Evolutionary conservation across 2,329 filamentous ascomycete species (phyloP), one percentile per base, ranked within the genome.

Genomic region (Epichloe uncinata): DNA sequence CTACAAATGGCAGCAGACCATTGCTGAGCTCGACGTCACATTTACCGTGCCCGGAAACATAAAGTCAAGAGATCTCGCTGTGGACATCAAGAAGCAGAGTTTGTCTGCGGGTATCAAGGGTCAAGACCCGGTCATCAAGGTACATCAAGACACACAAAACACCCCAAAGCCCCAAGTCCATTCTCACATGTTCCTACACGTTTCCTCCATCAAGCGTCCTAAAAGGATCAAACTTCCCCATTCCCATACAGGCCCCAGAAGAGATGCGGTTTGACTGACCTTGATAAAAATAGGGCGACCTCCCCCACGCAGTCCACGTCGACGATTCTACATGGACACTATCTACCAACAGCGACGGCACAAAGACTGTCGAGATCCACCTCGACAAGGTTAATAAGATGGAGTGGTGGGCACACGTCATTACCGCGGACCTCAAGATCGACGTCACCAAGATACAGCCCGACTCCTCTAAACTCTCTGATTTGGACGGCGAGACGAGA

Each of bases 311-410:
- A 13, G 81, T 98, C 64, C 73, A 74, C 61, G 75, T 84, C 56
- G 90, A 95, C 66, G 93, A 98, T 60, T 91, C 84, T 49, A 95
- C 91, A 52, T 98, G 93, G 93, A 96, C 91, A 2, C 80, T 98
- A 45, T 78, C 85, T 52, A 74, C 84, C 18, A 79, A 81, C 45
- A 67, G 81, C 1, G 72, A 94, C 70, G 84, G 88, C 63, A 78
- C 69, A 54, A 79, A 78, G 66, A 71, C 68, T 26, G 67, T 96
- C 57, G 80, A 84, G 63, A 79, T 97, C 58, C 89, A 95, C 68
- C 84, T 98, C 48, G 89, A 96, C 74, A 98, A 98, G 71, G 70
- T 80, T 57, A 95, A 96, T 75, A 93, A 96, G 76, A 85, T 94
- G 81, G 87, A 96, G 70, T 98, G 93, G 93, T 98, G 93, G 93